Conservation (phyloP, 768 basidiomycete genomes). For the Panaeolus cyanescens region DNA sequence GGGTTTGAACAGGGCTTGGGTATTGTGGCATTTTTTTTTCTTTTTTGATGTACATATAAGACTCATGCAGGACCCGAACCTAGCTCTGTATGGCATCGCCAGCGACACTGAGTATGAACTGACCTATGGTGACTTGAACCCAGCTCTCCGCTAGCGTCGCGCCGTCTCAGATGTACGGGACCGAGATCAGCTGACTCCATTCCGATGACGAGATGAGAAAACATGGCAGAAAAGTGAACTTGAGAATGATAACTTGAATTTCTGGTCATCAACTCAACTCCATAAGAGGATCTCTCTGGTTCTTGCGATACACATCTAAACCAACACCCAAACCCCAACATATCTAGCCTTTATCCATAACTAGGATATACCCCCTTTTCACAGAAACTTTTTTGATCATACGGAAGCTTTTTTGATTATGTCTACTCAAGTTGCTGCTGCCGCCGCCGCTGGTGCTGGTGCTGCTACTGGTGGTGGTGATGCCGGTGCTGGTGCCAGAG, state of each 20-base stretch:
- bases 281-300: background rate
- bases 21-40: no score
- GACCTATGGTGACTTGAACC: background rate
- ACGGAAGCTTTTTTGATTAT: no score
- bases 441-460: background rate
- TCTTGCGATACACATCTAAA: background rate
- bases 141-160: background rate
- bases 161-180: background rate
- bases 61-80: no score
- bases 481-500: background rate
- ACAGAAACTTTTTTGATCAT: no score
- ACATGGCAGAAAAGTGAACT: no score
- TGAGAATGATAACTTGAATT: background rate
- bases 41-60: no score
- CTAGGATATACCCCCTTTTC: background rate
- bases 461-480: background rate
- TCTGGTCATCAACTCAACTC: background rate
- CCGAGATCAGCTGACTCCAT: conserved; percentile 3
- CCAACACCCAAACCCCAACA: no score
- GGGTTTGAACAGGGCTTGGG: no score
- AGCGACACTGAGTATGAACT: no score
- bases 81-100: no score
- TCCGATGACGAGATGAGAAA: conserved; percentile 2
- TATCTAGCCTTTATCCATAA: no score
- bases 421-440: background rate